These are phyloP conservation scores for Straminergon stramineum DNA, from an alignment of 225 moss, liverwort and hornwort species.

Conservation along the genomic window DNA sequence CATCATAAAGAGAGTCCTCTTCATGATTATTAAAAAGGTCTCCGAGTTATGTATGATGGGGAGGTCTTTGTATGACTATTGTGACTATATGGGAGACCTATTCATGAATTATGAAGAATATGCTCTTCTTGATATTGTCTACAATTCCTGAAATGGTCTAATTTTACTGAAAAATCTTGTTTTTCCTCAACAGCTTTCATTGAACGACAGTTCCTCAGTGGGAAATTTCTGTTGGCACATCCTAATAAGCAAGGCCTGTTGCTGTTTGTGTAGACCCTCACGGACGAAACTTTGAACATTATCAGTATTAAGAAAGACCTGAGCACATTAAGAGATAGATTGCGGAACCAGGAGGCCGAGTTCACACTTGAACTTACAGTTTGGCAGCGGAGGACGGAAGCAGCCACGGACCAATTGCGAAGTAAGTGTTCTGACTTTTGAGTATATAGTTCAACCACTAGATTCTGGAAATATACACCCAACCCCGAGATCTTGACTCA, in stretches of 20 bases:
- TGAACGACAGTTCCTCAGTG: background rate
- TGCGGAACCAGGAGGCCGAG: conserved; percentile 30
- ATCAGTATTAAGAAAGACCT: conserved; percentile 49
- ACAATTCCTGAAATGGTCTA: background rate
- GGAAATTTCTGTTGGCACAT: background rate
- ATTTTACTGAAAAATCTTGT: background rate
- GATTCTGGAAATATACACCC: background rate
- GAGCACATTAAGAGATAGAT: conserved; percentile 7
- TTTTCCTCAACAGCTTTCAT: background rate
- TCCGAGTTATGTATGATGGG: background rate
- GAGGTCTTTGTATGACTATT: background rate
- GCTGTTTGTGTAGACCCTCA: conserved; percentile 29
- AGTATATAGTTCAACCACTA: background rate
- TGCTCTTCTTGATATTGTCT: background rate
- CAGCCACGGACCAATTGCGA: conserved; percentile 25
- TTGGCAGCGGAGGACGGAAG: conserved; percentile 30
- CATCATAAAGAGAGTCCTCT: background rate
- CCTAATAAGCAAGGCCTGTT: background rate
- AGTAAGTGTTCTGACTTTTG: conserved; percentile 2
- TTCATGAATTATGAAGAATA: background rate
- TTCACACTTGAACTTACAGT: conserved; percentile 25
- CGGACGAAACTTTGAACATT: conserved; percentile 41
- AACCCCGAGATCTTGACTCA: background rate
- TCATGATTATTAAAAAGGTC: background rate
- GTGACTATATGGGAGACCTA: background rate